A percentile compares a stretch with the other conserved stretches of the same genome.
Evolutionary conservation across 2,329 filamentous ascomycete species (phyloP).

Genomic region (Exophiala lecanii-corni): DNA sequence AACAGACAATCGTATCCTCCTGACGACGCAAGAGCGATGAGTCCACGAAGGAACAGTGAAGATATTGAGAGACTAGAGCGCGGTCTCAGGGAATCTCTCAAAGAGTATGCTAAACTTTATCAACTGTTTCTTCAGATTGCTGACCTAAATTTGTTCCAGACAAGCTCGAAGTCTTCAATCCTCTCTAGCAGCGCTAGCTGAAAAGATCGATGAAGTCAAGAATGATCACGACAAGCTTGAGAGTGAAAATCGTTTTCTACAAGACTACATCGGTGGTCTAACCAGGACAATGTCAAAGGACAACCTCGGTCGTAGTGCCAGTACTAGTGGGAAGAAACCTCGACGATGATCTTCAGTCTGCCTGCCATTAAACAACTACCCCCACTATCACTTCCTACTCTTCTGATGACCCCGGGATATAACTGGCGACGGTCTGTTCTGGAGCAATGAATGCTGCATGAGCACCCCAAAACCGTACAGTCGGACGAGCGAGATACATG

Average conservation of each 20-base stretch:
- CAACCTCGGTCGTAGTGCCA: slow-evolving; percentile 36
- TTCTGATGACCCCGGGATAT: neutral
- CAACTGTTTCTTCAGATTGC: too few relatives aligned
- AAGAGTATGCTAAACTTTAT: slow-evolving; percentile 59
- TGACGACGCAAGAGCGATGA: slow-evolving; percentile 91
- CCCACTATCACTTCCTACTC: slow-evolving; percentile 4
- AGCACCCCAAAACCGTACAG: too few relatives aligned
- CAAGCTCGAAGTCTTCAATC: slow-evolving; percentile 86
- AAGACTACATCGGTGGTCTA: slow-evolving; percentile 95
- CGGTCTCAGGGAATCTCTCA: slow-evolving; percentile 64
- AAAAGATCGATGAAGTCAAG: slow-evolving; percentile 90
- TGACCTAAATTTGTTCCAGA: too few relatives aligned
- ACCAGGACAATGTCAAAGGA: slow-evolving; percentile 66
- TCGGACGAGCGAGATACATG: too few relatives aligned
- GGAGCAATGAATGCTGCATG: too few relatives aligned
- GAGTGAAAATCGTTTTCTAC: slow-evolving; percentile 92
- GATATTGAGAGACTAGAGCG: slow-evolving; percentile 84
- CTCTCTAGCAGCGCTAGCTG: slow-evolving; percentile 81
- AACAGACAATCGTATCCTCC: slow-evolving; percentile 73
- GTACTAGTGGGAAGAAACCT: slow-evolving; percentile 22
- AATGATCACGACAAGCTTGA: slow-evolving; percentile 95
- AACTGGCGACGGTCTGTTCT: too few relatives aligned
- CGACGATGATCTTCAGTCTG: slow-evolving; percentile 19
- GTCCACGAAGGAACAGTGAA: slow-evolving; percentile 81
- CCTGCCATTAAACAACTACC: too few relatives aligned